Evolutionary conservation across 2,329 filamentous ascomycete species (phyloP).

Genomic region (Apiospora pterosperma): DNA sequence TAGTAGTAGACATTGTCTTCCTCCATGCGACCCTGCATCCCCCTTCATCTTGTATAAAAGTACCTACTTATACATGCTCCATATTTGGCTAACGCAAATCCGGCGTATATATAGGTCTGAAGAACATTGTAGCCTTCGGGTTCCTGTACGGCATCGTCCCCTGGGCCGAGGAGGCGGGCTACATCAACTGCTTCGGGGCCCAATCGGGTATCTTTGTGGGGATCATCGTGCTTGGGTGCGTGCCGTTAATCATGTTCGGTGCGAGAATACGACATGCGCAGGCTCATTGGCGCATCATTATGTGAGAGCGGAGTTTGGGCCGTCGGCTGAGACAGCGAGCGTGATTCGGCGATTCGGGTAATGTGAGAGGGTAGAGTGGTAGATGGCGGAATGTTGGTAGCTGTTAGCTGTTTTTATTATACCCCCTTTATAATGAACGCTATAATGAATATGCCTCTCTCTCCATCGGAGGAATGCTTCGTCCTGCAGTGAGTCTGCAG

Average conservation of each 20-base stretch:
- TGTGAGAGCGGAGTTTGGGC: background rate
- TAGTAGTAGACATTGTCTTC: background rate
- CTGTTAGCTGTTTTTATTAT: no score
- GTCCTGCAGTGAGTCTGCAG: no score
- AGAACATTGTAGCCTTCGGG: constrained; percentile 45
- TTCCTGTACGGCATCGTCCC: constrained; percentile 42
- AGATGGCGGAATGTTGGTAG: background rate
- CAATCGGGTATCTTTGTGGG: constrained; percentile 26
- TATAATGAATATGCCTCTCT: no score
- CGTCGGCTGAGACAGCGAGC: background rate
- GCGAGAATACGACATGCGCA: constrained; percentile 23
- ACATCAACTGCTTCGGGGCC: constrained; percentile 24
- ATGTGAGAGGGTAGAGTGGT: background rate
- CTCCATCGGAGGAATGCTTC: no score
- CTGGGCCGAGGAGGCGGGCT: constrained; percentile 31
- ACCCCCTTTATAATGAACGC: no score
- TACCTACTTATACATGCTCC: background rate
- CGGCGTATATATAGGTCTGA: constrained; percentile 27
- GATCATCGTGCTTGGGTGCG: constrained; percentile 22
- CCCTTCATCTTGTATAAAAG: background rate
- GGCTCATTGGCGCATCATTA: constrained; percentile 27
- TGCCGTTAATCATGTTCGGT: constrained; percentile 22
- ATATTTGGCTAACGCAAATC: background rate
- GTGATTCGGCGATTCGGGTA: background rate
- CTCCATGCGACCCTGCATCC: background rate